Conservation (phyloP, 495 filamentous ascomycete genomes). For the Xylaria castorea region DNA sequence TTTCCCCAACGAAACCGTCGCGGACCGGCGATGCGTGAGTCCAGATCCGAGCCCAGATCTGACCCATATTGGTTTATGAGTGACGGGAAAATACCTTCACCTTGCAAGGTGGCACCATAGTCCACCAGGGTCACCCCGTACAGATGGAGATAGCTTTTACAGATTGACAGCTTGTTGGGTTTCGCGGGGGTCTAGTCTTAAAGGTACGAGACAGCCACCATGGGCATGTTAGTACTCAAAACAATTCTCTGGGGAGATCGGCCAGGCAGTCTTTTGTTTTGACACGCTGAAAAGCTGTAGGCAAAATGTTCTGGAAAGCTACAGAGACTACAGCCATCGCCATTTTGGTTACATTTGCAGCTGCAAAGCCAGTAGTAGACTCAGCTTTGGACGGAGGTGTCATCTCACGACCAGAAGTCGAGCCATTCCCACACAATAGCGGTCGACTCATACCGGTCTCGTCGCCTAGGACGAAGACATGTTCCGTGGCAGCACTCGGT, state of each 20-base stretch:
- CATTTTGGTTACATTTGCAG: constrained; percentile 4
- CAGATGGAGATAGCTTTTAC: neutral
- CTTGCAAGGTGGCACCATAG: constrained; percentile 4
- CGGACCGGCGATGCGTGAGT: neutral
- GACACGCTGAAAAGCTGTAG: constrained; percentile 1
- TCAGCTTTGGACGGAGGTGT: neutral
- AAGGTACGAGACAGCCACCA: neutral
- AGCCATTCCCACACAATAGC: constrained; percentile 22
- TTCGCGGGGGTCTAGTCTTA: neutral
- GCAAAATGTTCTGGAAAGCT: constrained; percentile 3
- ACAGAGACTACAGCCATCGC: constrained; percentile 11
- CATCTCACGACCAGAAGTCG: constrained; percentile 12
- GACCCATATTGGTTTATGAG: constrained; percentile 12
- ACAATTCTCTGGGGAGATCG: neutral
- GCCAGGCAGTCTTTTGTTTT: neutral
- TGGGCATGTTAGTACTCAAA: neutral
- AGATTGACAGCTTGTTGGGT: neutral
- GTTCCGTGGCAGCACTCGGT: constrained; percentile 38
- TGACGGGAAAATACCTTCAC: constrained; percentile 23
- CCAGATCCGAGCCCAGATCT: neutral
- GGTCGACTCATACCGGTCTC: constrained; percentile 3
- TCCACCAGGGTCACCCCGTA: neutral
- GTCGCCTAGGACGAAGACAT: constrained; percentile 7
- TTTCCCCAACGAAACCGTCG: constrained; percentile 5
- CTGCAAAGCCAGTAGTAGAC: neutral